Base-by-base conservation (phyloP, 2,329 filamentous ascomycete species). In the Celoporthe dispersa region DNA sequence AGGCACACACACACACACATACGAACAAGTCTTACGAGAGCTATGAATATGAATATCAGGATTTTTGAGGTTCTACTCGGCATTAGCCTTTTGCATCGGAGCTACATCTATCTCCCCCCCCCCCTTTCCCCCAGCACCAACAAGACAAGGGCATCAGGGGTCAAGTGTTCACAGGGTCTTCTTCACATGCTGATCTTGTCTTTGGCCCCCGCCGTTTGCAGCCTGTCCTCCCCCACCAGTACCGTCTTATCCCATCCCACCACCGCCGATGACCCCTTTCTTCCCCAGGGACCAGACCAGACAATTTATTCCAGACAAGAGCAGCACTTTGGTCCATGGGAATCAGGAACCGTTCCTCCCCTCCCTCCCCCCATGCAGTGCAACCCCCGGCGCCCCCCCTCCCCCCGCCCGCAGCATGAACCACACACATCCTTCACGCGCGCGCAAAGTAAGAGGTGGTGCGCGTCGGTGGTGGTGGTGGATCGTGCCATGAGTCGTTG, bases 31-130 rank as follows among this genome's bases (percentile, higher is more conserved):
- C 53, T 57, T 57, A 57, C 14, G 53, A 57, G 53, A 57, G 25
- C 53, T 55, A 57, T 57, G 53, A 33, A 57, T 57, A 57, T 19
- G 53, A 57, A 57, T 57, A 57, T 33, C 28, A 57, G 53, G 53
- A 57, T 28, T 55, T 28, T 31, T 8, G n/a, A 31, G 25, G 5
- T 55, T 57, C 28, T 33, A 31, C 7, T 57, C 9, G 51, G 25
- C 25, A 14, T 55, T 8, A 35, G 35, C 8, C 4, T 35, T 19
- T 28, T 16, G 25, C 25, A 57, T 6, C 7, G 53, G 14, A 57
- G 25, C 53, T 16, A 19, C 25, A 19, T 33, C 28, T 22, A n/a
- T 48, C 44, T 22, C 3, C n/a, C 28, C 7, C 16, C 11, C 2
- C 9, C 19, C 16, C 25, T 19, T 57, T 25, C 2, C 1, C 6